Evolutionary conservation across 108 stramenopile genomes (phyloP).

Genomic region (Phaeodactylum tricornutum): DNA sequence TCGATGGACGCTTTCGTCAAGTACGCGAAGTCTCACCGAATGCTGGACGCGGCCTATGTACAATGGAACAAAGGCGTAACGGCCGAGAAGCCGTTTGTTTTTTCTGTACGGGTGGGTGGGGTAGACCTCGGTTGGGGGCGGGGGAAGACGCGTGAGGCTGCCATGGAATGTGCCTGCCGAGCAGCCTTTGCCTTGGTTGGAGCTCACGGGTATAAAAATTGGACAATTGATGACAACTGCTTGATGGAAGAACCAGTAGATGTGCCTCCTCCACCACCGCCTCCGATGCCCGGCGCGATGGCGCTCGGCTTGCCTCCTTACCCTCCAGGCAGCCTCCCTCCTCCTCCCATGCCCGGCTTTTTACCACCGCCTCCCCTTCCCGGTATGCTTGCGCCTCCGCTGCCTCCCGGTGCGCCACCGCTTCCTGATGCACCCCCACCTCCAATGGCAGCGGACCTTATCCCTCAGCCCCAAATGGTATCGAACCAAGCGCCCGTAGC

Average conservation of each 20-base stretch:
- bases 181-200: constrained; percentile 75
- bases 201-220: constrained; percentile 83
- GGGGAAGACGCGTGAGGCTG: constrained; percentile 66
- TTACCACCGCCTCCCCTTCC: constrained; percentile 16
- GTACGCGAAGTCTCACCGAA: constrained; percentile 81
- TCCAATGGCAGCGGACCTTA: constrained; percentile 41
- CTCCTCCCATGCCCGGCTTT: constrained; percentile 22
- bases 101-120: constrained; percentile 64
- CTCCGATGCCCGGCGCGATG: constrained; percentile 33
- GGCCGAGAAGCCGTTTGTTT: constrained; percentile 63
- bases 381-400: constrained; percentile 14
- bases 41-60: constrained; percentile 73
- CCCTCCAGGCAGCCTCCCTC: constrained; percentile 15
- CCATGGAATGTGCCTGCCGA: constrained; percentile 70
- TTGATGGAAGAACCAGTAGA: constrained; percentile 53
- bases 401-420: constrained; percentile 34
- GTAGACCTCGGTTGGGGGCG: constrained; percentile 72
- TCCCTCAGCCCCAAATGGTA: constrained; percentile 61
- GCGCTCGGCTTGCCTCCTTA: too few relatives aligned
- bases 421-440: constrained; percentile 15
- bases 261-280: constrained; percentile 36
- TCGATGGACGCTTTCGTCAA: constrained; percentile 78
- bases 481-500: constrained; percentile 44
- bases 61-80: constrained; percentile 54
- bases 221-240: constrained; percentile 69